Conservation (phyloP, 2,329 filamentous ascomycete genomes). For the Coniochaeta prunicola region DNA sequence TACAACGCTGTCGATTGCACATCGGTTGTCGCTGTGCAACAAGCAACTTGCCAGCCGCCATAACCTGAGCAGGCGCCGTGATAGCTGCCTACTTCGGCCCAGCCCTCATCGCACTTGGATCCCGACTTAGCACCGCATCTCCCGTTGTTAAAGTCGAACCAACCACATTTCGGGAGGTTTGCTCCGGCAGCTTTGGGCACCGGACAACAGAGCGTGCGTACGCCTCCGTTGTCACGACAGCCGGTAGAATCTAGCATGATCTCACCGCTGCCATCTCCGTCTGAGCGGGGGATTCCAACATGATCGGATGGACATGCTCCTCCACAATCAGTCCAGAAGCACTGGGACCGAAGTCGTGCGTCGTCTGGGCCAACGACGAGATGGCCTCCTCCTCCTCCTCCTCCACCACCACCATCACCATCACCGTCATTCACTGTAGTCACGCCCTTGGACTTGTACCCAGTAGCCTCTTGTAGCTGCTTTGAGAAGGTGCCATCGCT, state of each 20-base stretch:
- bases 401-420: too few species aligned
- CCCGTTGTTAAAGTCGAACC: background rate
- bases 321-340: background rate
- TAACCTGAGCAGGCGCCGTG: too few species aligned
- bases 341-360: background rate
- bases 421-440: background rate
- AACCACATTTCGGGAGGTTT: background rate
- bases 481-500: background rate
- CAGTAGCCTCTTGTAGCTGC: background rate
- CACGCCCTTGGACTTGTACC: background rate
- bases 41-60: too few species aligned
- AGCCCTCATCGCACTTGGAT: background rate
- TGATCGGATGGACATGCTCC: background rate
- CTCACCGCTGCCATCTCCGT: background rate
- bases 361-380: background rate
- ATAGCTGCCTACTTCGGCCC: too few species aligned
- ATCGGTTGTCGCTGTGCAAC: too few species aligned
- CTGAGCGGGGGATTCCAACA: background rate
- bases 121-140: background rate
- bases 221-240: background rate
- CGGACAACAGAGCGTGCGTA: background rate
- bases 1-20: too few species aligned
- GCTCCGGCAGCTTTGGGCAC: background rate
- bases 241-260: background rate
- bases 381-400: too few species aligned